phyloP scores from a whole-genome alignment of 2,329 filamentous ascomycete species.

The Cladophialophora exuberans region DNA sequence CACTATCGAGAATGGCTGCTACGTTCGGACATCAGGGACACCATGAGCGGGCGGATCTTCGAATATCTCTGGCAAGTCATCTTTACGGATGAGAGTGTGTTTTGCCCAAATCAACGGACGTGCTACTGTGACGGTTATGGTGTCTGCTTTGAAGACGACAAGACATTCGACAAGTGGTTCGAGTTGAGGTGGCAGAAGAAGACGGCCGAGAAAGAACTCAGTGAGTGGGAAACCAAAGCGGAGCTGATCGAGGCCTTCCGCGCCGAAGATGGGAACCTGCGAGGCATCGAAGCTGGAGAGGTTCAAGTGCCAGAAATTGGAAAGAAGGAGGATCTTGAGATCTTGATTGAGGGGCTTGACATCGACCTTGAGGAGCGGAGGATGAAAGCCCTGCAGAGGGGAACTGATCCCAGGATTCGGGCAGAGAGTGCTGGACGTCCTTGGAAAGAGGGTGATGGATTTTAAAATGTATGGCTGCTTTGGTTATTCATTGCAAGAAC shows the following conservation, averaged over 20 bases:
- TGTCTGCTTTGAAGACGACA: slow-evolving; percentile 60
- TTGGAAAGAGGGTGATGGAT: slow-evolving; percentile 61
- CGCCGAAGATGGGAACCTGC: slow-evolving; percentile 15
- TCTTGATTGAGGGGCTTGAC: slow-evolving; percentile 49
- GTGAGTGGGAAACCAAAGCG: slow-evolving; percentile 45
- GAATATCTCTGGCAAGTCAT: slow-evolving; percentile 68
- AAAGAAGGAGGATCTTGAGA: slow-evolving; percentile 48
- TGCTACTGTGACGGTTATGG: slow-evolving; percentile 70
- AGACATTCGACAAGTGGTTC: slow-evolving; percentile 54
- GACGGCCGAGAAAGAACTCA: slow-evolving; percentile 46
- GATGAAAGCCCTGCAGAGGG: slow-evolving; percentile 52
- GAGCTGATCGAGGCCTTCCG: slow-evolving; percentile 39
- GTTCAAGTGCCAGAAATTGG: slow-evolving; percentile 28
- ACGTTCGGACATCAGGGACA: slow-evolving; percentile 58
- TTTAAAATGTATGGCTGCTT: slow-evolving; percentile 38
- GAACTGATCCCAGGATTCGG: slow-evolving; percentile 54
- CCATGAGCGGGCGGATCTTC: slow-evolving; percentile 62
- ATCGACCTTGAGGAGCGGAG: slow-evolving; percentile 47
- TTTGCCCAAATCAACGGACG: slow-evolving; percentile 54
- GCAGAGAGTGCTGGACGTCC: slow-evolving; percentile 57
- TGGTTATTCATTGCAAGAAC: neutral
- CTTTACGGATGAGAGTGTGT: slow-evolving; percentile 54
- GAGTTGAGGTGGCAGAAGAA: slow-evolving; percentile 48
- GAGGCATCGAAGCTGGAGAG: slow-evolving; percentile 26
- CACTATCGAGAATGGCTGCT: slow-evolving; percentile 65